Percentiles rank a stretch among this genome's conserved stretches.
Evolutionary conservation across 148 eudicot genomes (phyloP).

Genomic region (Limonium bicolor): DNA sequence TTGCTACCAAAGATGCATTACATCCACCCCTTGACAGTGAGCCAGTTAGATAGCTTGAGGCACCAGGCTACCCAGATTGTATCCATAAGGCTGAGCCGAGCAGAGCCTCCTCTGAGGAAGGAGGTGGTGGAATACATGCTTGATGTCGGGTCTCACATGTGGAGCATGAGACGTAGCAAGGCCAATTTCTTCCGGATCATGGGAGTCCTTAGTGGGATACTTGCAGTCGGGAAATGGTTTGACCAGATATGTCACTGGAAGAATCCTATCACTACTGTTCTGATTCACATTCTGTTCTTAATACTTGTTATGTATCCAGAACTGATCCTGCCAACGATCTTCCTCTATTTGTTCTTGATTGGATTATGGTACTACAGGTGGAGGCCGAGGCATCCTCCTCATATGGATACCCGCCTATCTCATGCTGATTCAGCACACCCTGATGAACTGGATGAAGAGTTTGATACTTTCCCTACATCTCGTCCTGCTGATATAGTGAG

Average conservation of each 20-base stretch:
- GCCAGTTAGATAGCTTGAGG: slow-evolving; percentile 47
- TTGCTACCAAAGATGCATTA: slow-evolving; percentile 51
- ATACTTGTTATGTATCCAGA: slow-evolving; percentile 49
- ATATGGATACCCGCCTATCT: slow-evolving; percentile 52
- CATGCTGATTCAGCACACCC: slow-evolving; percentile 46
- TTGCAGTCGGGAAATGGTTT: slow-evolving; percentile 55
- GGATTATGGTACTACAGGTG: slow-evolving; percentile 57
- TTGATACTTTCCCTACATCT: slow-evolving; percentile 50
- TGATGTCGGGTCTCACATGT: slow-evolving; percentile 54
- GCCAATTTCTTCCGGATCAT: slow-evolving; percentile 54
- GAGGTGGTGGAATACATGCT: slow-evolving; percentile 50
- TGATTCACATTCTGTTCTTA: slow-evolving; percentile 42
- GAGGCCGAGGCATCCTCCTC: slow-evolving; percentile 55
- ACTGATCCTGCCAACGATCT: slow-evolving; percentile 41
- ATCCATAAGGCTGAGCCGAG: slow-evolving; percentile 45
- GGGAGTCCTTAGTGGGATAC: slow-evolving; percentile 28
- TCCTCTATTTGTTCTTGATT: slow-evolving; percentile 40
- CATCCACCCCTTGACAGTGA: slow-evolving; percentile 35
- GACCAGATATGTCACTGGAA: slow-evolving; percentile 55
- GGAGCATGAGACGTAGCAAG: slow-evolving; percentile 65
- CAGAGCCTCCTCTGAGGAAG: slow-evolving; percentile 57
- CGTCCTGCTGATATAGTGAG: slow-evolving; percentile 29
- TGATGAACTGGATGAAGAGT: slow-evolving; percentile 48
- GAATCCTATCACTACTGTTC: slow-evolving; percentile 48
- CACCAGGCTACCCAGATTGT: slow-evolving; percentile 56